phyloP scores from a whole-genome alignment of 192 early-diverging fungal genomes.

The Diversispora epigaea region DNA sequence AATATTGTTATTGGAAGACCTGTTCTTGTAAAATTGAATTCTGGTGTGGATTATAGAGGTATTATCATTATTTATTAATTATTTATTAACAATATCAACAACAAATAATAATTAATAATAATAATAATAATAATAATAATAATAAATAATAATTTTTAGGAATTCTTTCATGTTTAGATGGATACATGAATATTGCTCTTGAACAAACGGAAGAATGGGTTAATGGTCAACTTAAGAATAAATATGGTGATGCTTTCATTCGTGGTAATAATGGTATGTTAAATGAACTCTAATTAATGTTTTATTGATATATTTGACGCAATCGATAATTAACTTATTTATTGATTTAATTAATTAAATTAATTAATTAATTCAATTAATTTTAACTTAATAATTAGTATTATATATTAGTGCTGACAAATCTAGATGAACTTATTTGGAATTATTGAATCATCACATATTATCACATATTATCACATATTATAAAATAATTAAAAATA shows the following conservation, averaged over 20 bases:
- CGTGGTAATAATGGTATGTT: conserved; percentile 90
- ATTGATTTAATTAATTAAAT: too few species aligned
- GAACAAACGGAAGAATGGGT: conserved; percentile 96
- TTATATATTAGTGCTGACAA: too few species aligned
- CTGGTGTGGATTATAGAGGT: conserved; percentile 95
- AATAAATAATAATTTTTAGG: conserved; percentile 46
- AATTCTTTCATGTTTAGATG: conserved; percentile 87
- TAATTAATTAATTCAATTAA: too few species aligned
- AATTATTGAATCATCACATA: too few species aligned
- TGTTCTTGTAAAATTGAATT: conserved; percentile 93
- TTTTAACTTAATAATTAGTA: too few species aligned
- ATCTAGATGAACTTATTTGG: too few species aligned
- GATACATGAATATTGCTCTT: conserved; percentile 97
- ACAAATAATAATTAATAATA: not conserved
- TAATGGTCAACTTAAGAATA: conserved; percentile 89
- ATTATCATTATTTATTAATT: not conserved
- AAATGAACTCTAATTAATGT: too few species aligned
- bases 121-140: too few species aligned
- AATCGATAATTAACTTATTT: too few species aligned
- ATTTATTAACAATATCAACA: not conserved
- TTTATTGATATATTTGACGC: too few species aligned
- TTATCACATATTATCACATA: too few species aligned
- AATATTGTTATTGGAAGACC: conserved; percentile 77
- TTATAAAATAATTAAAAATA: too few species aligned
- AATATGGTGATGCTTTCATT: conserved; percentile 95